A percentile compares a stretch with the other conserved stretches of the same genome.
phyloP scores from a whole-genome alignment of 345 rosid species.

The Syzygium aqueum region DNA sequence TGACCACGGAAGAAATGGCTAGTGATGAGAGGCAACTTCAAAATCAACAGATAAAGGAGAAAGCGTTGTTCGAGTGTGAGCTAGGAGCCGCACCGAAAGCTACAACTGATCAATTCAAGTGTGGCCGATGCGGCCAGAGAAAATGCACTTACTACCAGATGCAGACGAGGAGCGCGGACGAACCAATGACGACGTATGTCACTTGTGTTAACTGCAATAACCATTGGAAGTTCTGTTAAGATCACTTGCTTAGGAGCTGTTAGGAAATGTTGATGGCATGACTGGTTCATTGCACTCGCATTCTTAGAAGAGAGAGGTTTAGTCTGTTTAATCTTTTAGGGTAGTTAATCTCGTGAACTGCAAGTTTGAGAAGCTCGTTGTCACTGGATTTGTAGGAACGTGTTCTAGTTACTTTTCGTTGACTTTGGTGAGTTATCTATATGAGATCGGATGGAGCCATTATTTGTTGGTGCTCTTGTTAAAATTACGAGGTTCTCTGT shows the following conservation, averaged over 20 bases:
- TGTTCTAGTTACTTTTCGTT: neutral
- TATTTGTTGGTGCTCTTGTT: neutral
- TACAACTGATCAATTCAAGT: constrained; percentile 47
- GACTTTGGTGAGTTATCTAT: neutral
- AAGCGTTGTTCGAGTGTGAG: constrained; percentile 27
- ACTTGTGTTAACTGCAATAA: constrained; percentile 43
- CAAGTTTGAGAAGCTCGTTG: neutral
- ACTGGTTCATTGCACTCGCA: neutral
- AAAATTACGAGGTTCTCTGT: neutral
- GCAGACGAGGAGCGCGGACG: constrained; percentile 55
- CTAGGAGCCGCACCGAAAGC: constrained; percentile 17
- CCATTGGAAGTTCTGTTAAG: constrained; percentile 42
- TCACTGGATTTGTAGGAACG: neutral
- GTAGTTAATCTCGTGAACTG: neutral
- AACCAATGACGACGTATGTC: constrained; percentile 50
- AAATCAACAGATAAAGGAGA: constrained; percentile 28
- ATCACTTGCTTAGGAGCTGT: neutral
- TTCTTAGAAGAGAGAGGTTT: neutral
- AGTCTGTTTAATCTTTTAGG: neutral
- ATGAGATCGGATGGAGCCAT: neutral
- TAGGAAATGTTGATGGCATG: neutral
- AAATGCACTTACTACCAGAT: constrained; percentile 30
- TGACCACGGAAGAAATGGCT: constrained; percentile 46
- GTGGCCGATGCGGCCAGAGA: constrained; percentile 35
- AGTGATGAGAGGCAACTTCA: constrained; percentile 31